Percentiles rank a stretch among this genome's conserved stretches.
Conservation (phyloP, 352 stramenopile genomes). For the Pythium graminicola region DNA sequence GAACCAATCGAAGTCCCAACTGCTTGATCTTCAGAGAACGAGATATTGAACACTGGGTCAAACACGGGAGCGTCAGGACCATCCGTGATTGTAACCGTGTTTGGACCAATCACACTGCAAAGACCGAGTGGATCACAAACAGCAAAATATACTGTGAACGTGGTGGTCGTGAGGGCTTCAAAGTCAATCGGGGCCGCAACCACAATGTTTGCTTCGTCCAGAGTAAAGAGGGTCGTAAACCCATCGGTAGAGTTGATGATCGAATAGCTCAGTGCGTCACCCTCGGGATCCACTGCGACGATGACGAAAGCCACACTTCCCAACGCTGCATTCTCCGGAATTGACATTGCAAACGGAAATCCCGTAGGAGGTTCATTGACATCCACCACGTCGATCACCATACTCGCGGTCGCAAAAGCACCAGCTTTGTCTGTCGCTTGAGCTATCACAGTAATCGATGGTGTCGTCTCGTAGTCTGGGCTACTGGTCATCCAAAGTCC, state of each 20-base stretch:
- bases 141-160: slow-evolving; percentile 25
- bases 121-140: slow-evolving; percentile 37
- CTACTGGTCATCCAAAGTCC: slow-evolving; percentile 15
- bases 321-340: slow-evolving; percentile 36
- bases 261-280: slow-evolving; percentile 23
- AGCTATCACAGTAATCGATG: slow-evolving; percentile 10
- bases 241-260: slow-evolving; percentile 15
- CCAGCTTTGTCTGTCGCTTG: slow-evolving; percentile 27
- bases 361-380: slow-evolving; percentile 39
- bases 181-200: slow-evolving; percentile 18
- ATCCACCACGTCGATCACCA: slow-evolving; percentile 37
- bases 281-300: slow-evolving; percentile 32
- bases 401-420: slow-evolving; percentile 11
- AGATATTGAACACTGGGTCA: slow-evolving; percentile 2
- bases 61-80: slow-evolving; percentile 39
- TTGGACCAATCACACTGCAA: slow-evolving; percentile 38
- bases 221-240: slow-evolving; percentile 13
- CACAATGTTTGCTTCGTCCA: slow-evolving; percentile 4
- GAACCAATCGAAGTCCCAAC: slow-evolving; percentile 19
- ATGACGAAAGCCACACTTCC: slow-evolving; percentile 24
- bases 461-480: slow-evolving; percentile 25
- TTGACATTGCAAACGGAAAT: slow-evolving; percentile 18
- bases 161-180: slow-evolving; percentile 19
- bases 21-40: slow-evolving; percentile 14
- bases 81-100: slow-evolving; percentile 31